Base-by-base conservation (phyloP, 805 yeast genomes). In the Candida berthetii region DNA sequence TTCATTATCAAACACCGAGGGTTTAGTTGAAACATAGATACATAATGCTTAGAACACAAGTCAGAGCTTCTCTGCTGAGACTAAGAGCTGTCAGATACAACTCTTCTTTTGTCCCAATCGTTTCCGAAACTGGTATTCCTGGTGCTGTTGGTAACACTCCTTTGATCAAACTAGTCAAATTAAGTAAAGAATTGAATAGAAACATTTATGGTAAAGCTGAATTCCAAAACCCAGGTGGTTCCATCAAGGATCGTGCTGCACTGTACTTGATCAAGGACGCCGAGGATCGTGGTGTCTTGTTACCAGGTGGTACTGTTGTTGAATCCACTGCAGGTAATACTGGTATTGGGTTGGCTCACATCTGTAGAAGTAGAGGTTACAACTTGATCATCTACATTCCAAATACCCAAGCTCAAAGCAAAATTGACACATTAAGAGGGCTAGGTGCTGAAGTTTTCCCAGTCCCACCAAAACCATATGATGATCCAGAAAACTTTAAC, bases 271-370 rank as follows among this genome's bases (percentile, higher is more conserved):
- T 88, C 39, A 72, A 82, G 50, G 89, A 87, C 49, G 96, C 96
- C 22, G 96, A 88, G 57, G 57, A 61, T 29, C 69, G 68, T 45
- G 88, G 88, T 2, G 63, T 72, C 42, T 68, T 88, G 42, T 58
- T 65, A 43, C 77, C 88, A 4, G 93, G 95, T 8, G 96, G 93
- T 28, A 88, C 96, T 2, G 77, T 88, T 25, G 90, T 88, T 15
- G 96, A 88, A 62, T 96, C 96, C 7, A 87, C 96, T 11, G 96
- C 96, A 3, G 96, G 96, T 27, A 88, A 88, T 65, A 88, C 96
- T n/a, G 96, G 96, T 15, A 88, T 88, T 50, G 96, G 96, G 1
- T 66, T 88, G 42, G 96, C 96, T 7, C 82, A 78, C 49, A 78
- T 82, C 36, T 85, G 95, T 58, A 70, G 95, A 29, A 75, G 90